Percentiles rank a stretch among this genome's conserved stretches.
phyloP scores from a whole-genome alignment of 805 yeast genomes.

The Yarrowia osloensis region DNA sequence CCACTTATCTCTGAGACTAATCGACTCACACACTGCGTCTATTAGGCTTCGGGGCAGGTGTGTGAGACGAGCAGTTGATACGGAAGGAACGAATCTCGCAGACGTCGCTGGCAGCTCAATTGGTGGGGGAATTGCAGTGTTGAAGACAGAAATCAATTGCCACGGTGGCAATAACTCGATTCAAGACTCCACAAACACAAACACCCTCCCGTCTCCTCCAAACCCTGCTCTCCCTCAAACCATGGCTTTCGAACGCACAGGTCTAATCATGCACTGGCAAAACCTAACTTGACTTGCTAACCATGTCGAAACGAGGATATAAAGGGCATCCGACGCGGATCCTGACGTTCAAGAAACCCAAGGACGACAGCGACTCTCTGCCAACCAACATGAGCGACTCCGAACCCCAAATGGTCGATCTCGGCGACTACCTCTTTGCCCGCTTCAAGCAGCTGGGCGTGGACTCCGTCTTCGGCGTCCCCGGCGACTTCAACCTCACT shows the following conservation, averaged over 20 bases:
- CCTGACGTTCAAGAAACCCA: conserved; percentile 25
- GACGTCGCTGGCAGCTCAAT: too few species aligned
- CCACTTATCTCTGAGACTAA: conserved; percentile 6
- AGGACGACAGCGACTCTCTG: neutral
- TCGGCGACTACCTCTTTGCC: conserved; percentile 78
- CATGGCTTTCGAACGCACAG: too few species aligned
- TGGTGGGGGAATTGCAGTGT: too few species aligned
- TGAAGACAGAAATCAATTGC: too few species aligned
- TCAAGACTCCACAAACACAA: too few species aligned
- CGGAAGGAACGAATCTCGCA: too few species aligned
- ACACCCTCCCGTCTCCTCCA: too few species aligned
- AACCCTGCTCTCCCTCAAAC: too few species aligned
- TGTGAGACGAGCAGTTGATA: too few species aligned
- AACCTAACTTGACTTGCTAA: conserved; percentile 29
- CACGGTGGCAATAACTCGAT: too few species aligned
- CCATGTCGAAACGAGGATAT: conserved; percentile 30
- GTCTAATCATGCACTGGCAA: neutral
- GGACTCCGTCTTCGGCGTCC: conserved; percentile 57
- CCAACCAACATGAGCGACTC: conserved; percentile 18
- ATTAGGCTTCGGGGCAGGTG: too few species aligned
- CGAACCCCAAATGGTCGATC: conserved; percentile 47
- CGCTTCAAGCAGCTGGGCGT: conserved; percentile 72
- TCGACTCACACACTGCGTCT: neutral
- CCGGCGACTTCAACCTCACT: conserved; percentile 61
- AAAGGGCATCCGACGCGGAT: conserved; percentile 30